Percentiles rank a stretch among this genome's conserved stretches.
Evolutionary conservation across 176 grass and related monocot genomes (phyloP).

Genomic region (Avena insularis): DNA sequence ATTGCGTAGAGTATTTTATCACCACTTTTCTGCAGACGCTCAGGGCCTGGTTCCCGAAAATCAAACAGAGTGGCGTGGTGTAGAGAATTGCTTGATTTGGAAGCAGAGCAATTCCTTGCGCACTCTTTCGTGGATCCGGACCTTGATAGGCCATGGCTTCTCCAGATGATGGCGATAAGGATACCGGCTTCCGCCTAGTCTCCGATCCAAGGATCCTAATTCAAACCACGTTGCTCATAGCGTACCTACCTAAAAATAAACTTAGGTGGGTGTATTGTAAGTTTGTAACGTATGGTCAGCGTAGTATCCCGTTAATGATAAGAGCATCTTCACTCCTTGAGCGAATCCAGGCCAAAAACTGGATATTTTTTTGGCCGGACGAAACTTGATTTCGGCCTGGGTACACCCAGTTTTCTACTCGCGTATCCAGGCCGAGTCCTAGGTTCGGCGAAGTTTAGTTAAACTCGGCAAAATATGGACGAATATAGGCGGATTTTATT

Average conservation of each 20-base stretch:
- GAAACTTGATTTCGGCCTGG: too few relatives aligned
- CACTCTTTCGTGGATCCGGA: slow-evolving; percentile 89
- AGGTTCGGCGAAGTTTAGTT: too few relatives aligned
- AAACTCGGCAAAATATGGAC: too few relatives aligned
- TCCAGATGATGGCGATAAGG: slow-evolving; percentile 76
- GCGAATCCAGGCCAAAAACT: too few relatives aligned
- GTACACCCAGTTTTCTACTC: too few relatives aligned
- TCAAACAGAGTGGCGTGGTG: slow-evolving; percentile 78
- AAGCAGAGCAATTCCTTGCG: slow-evolving; percentile 80
- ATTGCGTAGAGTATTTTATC: neutral
- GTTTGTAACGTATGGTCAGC: slow-evolving; percentile 15
- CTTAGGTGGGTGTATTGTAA: slow-evolving; percentile 34
- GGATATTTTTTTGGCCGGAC: too few relatives aligned
- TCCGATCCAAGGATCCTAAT: slow-evolving; percentile 26
- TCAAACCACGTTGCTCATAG: neutral
- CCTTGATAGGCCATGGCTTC: slow-evolving; percentile 74
- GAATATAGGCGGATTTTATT: too few relatives aligned
- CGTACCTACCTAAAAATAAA: slow-evolving; percentile 32
- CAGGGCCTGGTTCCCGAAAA: slow-evolving; percentile 60
- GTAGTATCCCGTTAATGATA: slow-evolving; percentile 12
- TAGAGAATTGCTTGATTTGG: slow-evolving; percentile 82
- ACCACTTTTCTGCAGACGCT: slow-evolving; percentile 65
- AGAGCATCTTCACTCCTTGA: too few relatives aligned
- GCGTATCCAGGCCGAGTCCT: too few relatives aligned
- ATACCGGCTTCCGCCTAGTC: slow-evolving; percentile 71